Evolutionary conservation across 768 basidiomycete genomes (phyloP), one percentile per base, ranked within the genome.

Genomic region (Cystoderma amianthinum): DNA sequence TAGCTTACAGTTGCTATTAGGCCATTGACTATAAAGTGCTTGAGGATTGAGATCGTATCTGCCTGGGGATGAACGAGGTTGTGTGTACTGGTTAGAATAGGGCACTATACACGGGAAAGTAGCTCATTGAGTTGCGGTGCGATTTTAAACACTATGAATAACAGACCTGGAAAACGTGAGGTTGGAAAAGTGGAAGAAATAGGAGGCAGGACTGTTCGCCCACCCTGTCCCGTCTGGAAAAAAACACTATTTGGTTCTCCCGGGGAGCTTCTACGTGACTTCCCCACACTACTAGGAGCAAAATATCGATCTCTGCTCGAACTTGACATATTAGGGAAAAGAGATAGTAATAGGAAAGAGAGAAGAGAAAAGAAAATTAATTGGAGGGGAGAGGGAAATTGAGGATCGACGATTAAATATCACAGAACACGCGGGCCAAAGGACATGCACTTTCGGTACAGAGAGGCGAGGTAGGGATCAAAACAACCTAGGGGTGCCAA

Each of bases 161-260:
- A 85, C 84, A 76, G 79, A 86, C 84, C 84, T 86, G 84, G 77
- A 82, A 81, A 83, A 79, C 73, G 82, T 82, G 80, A 85, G 80
- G 78, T 80, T 83, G 82, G 82, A 82, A 84, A 82, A 57, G 78
- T 77, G 66, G 80, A 72, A 78, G 78, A 75, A 76, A 86, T 71
- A 79, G 84, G 80, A 81, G 84, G 85, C 64, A 85, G 79, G 71
- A 84, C 76, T 72, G 81, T 78, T 79, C 84, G 81, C 84, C 83
- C 83, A 86, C 85, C 84, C 80, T 85, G 84, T 73, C 80, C 78
- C 67, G 77, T 72, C 68, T 76, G 75, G 70, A 83, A 78, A 73
- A 81, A 82, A 68, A 62, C 69, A 64, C 70, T 69, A 60, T 61
- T 68, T 66, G 75, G 59, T 63, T 78, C 78, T 64, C 71, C 75